Evolutionary conservation across 2,329 filamentous ascomycete species (phyloP), one percentile per base, ranked within the genome.

Genomic region (Sarocladium oryzae): DNA sequence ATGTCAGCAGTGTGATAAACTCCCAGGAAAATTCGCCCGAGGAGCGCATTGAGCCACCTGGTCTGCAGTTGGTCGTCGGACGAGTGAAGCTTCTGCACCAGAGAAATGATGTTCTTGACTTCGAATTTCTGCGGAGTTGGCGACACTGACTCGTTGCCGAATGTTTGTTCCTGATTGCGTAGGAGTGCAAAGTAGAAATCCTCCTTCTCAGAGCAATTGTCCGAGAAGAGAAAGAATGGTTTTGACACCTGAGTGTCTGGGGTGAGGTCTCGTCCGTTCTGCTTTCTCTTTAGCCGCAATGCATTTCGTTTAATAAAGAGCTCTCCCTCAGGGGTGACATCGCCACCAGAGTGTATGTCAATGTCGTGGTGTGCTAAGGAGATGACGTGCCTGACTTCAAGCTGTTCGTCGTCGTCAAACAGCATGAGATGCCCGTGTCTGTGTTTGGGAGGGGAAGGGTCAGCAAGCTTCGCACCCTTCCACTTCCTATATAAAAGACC

Each of bases 101-200:
- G 76, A 24, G 86, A 85, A 59, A 97, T 90, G 43, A 97, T 88
- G 68, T 95, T 84, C 61, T 87, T 85, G 15, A 89, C 81, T 26
- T 95, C 86, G 60, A 95, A 95, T 13, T 84, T 77, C 56, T 88
- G 79, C 9, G 88, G 86, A 50, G 77, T 76, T 0, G 90, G 89
- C 2, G 58, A 55, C 18, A 74, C 73, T 51, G 77, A 73, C 20
- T 74, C 73, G 2, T 73, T 70, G 35, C 77, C 75, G 52, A 81
- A 75, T 15, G 79, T 78, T 59, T 85, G 83, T 58, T 90, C 85
- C 63, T 95, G 88, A 56, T 91, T 95, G 60, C 85, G 84, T 35
- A 99, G 74, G 58, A 99, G 75, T 11, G 92, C 88, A 68, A 96
- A 92, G 66, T 99, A 99, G 69, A 99, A 97, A 65, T 99, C 93